phyloP scores from a whole-genome alignment of 2,329 filamentous ascomycete species.

The Arthrobotrys conoides region DNA sequence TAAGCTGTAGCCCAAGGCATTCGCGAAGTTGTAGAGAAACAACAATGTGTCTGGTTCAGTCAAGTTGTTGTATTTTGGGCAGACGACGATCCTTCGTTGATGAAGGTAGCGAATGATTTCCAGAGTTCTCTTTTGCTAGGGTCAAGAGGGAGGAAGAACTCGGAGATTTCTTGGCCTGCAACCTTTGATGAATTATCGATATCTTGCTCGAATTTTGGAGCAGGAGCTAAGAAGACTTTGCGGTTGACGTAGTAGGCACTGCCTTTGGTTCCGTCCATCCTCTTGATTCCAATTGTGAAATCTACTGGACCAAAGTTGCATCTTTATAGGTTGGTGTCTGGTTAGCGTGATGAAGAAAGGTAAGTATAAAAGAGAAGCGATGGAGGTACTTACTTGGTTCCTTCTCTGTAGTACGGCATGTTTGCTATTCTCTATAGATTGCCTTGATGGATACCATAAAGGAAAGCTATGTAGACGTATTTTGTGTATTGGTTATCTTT shows the following conservation, averaged over 20 bases:
- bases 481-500: too few species aligned
- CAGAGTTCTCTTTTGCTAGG: background rate
- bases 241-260: conserved; percentile 17
- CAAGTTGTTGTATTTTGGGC: background rate
- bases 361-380: background rate
- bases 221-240: conserved; percentile 1
- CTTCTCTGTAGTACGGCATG: background rate
- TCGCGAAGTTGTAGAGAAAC: conserved; percentile 31
- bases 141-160: conserved; percentile 5
- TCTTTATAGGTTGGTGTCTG: background rate
- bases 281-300: conserved; percentile 21
- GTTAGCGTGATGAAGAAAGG: background rate
- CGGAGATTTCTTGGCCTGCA: background rate
- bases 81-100: conserved; percentile 13
- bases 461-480: too few species aligned
- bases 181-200: background rate
- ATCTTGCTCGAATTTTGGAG: background rate
- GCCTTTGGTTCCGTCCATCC: background rate
- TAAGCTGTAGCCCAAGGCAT: background rate
- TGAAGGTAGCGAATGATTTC: conserved; percentile 8
- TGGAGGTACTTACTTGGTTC: background rate
- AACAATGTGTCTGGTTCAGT: background rate
- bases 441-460: too few species aligned
- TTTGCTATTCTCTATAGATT: too few species aligned
- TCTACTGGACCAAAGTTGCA: conserved; percentile 20